phyloP scores from a whole-genome alignment of 108 stramenopile species.

The Cyclotella sp. region DNA sequence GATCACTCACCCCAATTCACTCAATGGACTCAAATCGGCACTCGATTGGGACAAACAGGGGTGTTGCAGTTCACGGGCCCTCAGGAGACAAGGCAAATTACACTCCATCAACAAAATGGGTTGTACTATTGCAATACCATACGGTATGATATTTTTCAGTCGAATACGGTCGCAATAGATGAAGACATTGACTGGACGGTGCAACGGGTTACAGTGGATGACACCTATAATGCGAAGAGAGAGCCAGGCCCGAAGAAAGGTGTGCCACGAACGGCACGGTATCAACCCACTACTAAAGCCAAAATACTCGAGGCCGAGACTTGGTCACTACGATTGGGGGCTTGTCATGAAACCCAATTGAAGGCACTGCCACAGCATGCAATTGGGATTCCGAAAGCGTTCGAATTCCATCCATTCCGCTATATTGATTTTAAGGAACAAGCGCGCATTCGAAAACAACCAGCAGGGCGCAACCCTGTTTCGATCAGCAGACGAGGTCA shows the following conservation, averaged over 20 bases:
- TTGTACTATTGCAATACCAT: neutral
- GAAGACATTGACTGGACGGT: neutral
- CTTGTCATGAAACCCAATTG: neutral
- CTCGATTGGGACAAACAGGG: neutral
- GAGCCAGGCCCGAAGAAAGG: neutral
- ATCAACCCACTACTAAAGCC: neutral
- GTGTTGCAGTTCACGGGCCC: neutral
- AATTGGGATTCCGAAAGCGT: neutral
- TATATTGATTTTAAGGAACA: neutral
- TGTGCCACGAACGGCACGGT: neutral
- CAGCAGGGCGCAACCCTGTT: neutral
- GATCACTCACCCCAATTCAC: neutral
- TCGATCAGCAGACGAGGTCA: neutral
- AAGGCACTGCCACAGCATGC: neutral
- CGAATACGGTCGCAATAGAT: neutral
- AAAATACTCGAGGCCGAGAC: constrained; percentile 10
- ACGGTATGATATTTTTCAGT: neutral
- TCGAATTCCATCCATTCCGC: too few relatives aligned
- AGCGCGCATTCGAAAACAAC: neutral
- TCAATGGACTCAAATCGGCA: neutral
- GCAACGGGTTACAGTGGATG: neutral
- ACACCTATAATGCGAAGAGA: neutral
- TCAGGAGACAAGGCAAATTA: neutral
- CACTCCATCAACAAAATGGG: constrained; percentile 1
- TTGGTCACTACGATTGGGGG: constrained; percentile 1